Evolutionary conservation across 2,329 filamentous ascomycete genomes (phyloP).

Genomic region (Huntiella moniliformis): DNA sequence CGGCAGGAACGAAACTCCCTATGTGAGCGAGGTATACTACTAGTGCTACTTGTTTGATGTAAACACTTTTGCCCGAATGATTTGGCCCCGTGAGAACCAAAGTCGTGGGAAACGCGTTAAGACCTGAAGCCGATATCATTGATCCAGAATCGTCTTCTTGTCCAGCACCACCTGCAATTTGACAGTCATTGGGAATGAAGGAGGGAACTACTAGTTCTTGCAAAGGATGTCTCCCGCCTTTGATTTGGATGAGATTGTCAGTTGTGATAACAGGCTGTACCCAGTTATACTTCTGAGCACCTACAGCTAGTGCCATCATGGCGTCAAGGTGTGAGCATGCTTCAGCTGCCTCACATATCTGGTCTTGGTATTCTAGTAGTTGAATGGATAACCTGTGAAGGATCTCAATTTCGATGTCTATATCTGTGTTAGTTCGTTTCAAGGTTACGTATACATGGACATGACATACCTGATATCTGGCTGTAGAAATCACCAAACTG

Average conservation of each 20-base stretch:
- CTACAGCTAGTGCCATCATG: conserved; percentile 59
- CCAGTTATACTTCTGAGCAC: conserved; percentile 57
- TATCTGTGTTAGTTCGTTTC: not conserved
- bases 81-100: conserved; percentile 82
- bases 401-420: conserved; percentile 78
- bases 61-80: conserved; percentile 91
- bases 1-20: conserved; percentile 78
- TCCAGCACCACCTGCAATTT: conserved; percentile 41
- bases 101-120: conserved; percentile 24
- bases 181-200: conserved; percentile 69
- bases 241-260: conserved; percentile 53
- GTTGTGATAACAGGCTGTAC: conserved; percentile 48
- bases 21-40: conserved; percentile 87
- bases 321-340: conserved; percentile 76
- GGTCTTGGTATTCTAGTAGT: conserved; percentile 48
- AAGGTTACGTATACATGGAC: not conserved
- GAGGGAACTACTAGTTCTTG: conserved; percentile 67
- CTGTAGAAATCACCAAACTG: conserved; percentile 73
- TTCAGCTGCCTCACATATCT: conserved; percentile 53
- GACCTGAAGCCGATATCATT: not conserved
- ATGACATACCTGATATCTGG: conserved; percentile 51
- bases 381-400: conserved; percentile 55
- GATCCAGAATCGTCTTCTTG: conserved; percentile 2
- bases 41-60: conserved; percentile 79
- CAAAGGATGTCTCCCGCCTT: conserved; percentile 65